Evolutionary conservation across 768 basidiomycete species (phyloP).

Genomic region (Xerocomus brunneocitrinus): DNA sequence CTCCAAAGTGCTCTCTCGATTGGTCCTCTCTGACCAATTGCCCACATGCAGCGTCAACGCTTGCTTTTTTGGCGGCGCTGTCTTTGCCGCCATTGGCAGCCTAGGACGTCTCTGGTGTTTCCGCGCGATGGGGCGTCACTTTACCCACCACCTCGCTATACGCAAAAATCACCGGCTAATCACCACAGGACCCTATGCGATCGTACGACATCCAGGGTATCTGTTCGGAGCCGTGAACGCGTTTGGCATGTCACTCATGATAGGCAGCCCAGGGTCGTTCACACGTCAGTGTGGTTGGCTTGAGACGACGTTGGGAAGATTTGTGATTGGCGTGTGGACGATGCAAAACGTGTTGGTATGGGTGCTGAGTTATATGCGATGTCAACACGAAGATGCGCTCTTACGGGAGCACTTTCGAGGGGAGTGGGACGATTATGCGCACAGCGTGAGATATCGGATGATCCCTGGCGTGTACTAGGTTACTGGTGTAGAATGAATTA

Average conservation of each 20-base stretch:
- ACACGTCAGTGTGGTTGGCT: slow-evolving; percentile 26
- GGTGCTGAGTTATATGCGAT: slow-evolving; percentile 28
- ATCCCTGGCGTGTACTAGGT: slow-evolving; percentile 25
- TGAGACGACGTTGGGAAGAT: slow-evolving; percentile 11
- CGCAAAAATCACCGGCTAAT: slow-evolving; percentile 29
- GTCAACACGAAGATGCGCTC: slow-evolving; percentile 24
- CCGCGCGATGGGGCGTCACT: slow-evolving; percentile 29
- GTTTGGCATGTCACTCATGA: slow-evolving; percentile 30
- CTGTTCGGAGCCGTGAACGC: slow-evolving; percentile 20
- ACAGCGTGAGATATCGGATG: slow-evolving; percentile 22
- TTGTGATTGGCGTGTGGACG: slow-evolving; percentile 26
- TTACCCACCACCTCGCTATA: slow-evolving; percentile 34
- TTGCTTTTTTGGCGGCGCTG: slow-evolving; percentile 29
- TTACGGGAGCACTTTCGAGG: slow-evolving; percentile 18
- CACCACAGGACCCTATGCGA: slow-evolving; percentile 32
- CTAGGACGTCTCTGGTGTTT: slow-evolving; percentile 36
- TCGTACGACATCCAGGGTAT: slow-evolving; percentile 37
- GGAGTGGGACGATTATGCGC: slow-evolving; percentile 24
- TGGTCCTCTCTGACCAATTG: slow-evolving; percentile 16
- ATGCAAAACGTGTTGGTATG: slow-evolving; percentile 22
- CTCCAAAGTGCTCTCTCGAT: slow-evolving; percentile 17
- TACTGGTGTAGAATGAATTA: background rate
- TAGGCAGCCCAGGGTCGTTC: slow-evolving; percentile 30
- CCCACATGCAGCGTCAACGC: slow-evolving; percentile 20
- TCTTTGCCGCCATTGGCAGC: slow-evolving; percentile 26